phyloP scores from a whole-genome alignment of 129 eudicot species.

The Smallanthus sonchifolius region DNA sequence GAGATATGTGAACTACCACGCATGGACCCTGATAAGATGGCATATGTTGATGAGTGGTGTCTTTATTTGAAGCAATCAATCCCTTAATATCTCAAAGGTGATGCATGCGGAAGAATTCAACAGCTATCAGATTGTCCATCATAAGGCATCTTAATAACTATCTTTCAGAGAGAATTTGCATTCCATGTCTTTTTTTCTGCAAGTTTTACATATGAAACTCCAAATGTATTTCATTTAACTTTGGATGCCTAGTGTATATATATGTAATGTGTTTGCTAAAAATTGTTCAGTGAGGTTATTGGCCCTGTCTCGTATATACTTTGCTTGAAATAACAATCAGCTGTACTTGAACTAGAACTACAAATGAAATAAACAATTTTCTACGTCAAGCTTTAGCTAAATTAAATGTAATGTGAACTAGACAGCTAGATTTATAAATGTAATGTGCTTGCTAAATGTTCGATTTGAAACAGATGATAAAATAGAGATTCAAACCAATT shows the following conservation, averaged over 20 bases:
- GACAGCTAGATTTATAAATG: no score
- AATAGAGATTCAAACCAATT: no score
- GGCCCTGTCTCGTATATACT: not conserved
- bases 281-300: no score
- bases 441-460: no score
- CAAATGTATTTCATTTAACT: not conserved
- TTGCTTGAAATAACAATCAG: not conserved
- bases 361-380: not conserved
- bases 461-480: no score
- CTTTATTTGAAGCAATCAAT: not conserved
- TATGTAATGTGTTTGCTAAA: no score
- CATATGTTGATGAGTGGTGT: constrained; percentile 2
- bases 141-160: no score
- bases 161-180: not conserved
- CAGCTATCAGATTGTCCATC: no score
- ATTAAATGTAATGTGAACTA: not conserved
- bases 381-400: not conserved
- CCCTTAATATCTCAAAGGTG: not conserved
- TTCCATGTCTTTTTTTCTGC: not conserved
- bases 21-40: constrained; percentile 10
- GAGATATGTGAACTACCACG: not conserved
- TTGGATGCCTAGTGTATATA: no score
- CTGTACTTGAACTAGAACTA: not conserved
- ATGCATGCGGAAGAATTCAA: not conserved
- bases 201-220: not conserved